phyloP scores from a whole-genome alignment of 2,329 filamentous ascomycete genomes.

The Hypoxylon sp. region DNA sequence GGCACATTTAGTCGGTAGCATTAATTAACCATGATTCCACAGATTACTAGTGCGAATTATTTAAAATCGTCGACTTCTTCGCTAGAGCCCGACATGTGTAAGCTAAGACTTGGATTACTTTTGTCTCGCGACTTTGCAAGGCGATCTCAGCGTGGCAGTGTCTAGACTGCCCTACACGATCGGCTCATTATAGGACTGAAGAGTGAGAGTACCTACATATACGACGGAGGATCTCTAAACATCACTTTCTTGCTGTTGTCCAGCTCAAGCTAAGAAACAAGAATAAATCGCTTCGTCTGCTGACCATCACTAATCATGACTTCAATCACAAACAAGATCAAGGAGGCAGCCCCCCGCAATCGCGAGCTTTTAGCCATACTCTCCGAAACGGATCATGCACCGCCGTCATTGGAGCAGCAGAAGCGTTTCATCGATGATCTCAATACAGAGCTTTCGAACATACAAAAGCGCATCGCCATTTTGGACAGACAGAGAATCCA shows the following conservation, averaged over 20 bases:
- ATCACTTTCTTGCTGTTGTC: not conserved
- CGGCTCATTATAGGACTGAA: not conserved
- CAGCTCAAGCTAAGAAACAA: not conserved
- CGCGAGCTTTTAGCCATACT: constrained; percentile 62
- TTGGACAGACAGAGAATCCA: constrained; percentile 60
- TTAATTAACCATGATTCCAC: not conserved
- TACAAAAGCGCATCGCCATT: constrained; percentile 57
- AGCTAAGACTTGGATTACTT: constrained; percentile 9
- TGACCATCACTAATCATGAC: constrained; percentile 34
- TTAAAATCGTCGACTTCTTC: not conserved
- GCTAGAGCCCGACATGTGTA: constrained; percentile 1
- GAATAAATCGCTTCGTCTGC: not conserved
- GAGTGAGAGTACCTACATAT: constrained; percentile 1
- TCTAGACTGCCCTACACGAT: not conserved
- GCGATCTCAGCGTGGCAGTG: constrained; percentile 29
- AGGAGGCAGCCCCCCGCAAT: constrained; percentile 59
- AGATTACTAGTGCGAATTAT: not conserved
- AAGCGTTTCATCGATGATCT: constrained; percentile 62
- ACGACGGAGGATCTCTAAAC: not conserved
- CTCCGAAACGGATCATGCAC: constrained; percentile 64
- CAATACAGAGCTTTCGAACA: constrained; percentile 57
- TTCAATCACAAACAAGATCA: constrained; percentile 57
- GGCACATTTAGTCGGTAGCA: not conserved
- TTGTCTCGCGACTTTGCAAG: not conserved
- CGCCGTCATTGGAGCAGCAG: constrained; percentile 62